phyloP scores from a whole-genome alignment of 2,329 filamentous ascomycete species.

The Cadophora luteo-olivacea region DNA sequence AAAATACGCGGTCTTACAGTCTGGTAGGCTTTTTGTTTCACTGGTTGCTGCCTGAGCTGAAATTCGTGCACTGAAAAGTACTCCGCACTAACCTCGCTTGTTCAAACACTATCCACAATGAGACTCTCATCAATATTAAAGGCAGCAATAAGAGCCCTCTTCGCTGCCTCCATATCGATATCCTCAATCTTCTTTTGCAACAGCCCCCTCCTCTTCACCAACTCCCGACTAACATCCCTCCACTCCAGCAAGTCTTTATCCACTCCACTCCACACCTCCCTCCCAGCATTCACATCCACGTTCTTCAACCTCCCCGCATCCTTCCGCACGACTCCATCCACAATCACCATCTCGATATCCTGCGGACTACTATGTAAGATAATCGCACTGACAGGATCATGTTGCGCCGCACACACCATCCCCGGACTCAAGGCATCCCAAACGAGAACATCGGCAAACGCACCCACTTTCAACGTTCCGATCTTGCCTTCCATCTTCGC shows the following conservation, averaged over 20 bases:
- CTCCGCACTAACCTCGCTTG: no score
- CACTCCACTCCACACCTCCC: constrained; percentile 24
- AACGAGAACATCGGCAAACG: constrained; percentile 55
- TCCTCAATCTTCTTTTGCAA: constrained; percentile 44
- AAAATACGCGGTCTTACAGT: no score
- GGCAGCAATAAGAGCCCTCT: constrained; percentile 40
- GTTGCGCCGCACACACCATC: constrained; percentile 50
- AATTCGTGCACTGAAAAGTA: no score
- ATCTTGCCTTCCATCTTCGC: constrained; percentile 50
- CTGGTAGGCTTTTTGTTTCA: no score
- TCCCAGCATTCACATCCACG: constrained; percentile 26
- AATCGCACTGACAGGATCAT: constrained; percentile 52
- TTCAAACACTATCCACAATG: constrained; percentile 22
- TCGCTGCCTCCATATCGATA: constrained; percentile 45
- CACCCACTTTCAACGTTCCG: constrained; percentile 54
- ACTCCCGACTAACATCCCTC: constrained; percentile 43
- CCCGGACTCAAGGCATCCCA: constrained; percentile 51
- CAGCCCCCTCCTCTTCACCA: constrained; percentile 41
- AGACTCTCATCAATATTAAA: constrained; percentile 37
- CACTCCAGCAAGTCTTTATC: constrained; percentile 38
- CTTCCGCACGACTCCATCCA: constrained; percentile 52
- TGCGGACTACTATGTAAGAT: constrained; percentile 49
- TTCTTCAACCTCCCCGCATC: constrained; percentile 35
- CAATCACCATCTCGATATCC: constrained; percentile 52
- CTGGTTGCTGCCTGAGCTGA: no score